These are phyloP conservation scores for Rachicladosporium sp. DNA, from an alignment of 2,329 filamentous ascomycete species.

Conservation along the genomic window DNA sequence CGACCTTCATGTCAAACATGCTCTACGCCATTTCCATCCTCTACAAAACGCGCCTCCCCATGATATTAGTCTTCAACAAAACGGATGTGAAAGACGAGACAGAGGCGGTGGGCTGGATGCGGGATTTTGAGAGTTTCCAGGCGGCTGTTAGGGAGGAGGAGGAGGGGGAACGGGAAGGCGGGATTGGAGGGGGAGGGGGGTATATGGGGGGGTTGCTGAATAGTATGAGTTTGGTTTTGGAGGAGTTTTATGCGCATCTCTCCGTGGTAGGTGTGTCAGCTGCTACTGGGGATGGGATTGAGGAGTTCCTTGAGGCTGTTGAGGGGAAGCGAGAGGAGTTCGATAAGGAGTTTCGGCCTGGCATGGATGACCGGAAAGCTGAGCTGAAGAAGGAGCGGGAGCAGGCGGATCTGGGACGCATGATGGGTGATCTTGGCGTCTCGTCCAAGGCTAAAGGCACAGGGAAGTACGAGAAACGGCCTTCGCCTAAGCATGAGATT, in stretches of 20 bases:
- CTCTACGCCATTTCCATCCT: slow-evolving; percentile 96
- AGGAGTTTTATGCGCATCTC: slow-evolving; percentile 93
- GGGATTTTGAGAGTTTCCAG: slow-evolving; percentile 94
- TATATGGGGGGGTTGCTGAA: slow-evolving; percentile 95
- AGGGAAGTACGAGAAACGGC: slow-evolving; percentile 16
- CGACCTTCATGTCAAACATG: slow-evolving; percentile 99
- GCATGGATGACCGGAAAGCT: slow-evolving; percentile 65
- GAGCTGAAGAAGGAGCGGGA: slow-evolving; percentile 60
- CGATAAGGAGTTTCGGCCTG: slow-evolving; percentile 77
- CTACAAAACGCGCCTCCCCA: slow-evolving; percentile 96
- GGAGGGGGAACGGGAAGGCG: slow-evolving; percentile 57
- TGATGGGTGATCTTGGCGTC: slow-evolving; percentile 87
- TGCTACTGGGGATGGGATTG: slow-evolving; percentile 81
- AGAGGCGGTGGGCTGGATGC: slow-evolving; percentile 95
- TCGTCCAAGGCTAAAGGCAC: slow-evolving; percentile 26
- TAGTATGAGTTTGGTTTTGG: slow-evolving; percentile 94
- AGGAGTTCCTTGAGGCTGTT: slow-evolving; percentile 88
- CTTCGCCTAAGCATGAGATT: slow-evolving; percentile 12
- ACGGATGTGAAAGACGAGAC: slow-evolving; percentile 91
- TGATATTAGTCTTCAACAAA: slow-evolving; percentile 99
- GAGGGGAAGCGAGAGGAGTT: slow-evolving; percentile 81
- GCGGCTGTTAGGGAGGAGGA: slow-evolving; percentile 71
- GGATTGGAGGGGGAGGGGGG: slow-evolving; percentile 38
- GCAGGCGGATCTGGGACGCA: slow-evolving; percentile 73
- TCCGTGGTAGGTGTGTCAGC: slow-evolving; percentile 88